Percentiles rank a stretch among this genome's conserved stretches.
Evolutionary conservation across 805 yeast species (phyloP).

Genomic region (Pichia pseudocactophila): DNA sequence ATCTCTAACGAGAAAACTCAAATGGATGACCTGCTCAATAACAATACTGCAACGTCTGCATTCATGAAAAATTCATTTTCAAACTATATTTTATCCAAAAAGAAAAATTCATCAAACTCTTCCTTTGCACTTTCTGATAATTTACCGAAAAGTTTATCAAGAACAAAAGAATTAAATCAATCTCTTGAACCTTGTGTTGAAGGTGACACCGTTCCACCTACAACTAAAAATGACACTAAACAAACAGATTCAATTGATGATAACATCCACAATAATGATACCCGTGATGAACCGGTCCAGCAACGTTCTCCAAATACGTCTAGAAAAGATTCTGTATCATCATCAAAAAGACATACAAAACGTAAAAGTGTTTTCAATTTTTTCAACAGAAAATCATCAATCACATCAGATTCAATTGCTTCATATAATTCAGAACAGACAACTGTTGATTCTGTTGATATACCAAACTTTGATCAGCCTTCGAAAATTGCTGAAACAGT

Average conservation of each 20-base stretch:
- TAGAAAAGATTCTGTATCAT: background rate
- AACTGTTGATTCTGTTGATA: background rate
- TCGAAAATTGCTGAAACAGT: no score
- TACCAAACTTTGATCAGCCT: no score
- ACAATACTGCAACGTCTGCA: background rate
- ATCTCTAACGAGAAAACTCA: slow-evolving; percentile 1
- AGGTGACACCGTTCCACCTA: background rate
- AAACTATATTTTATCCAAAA: slow-evolving; percentile 1
- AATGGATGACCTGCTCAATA: slow-evolving; percentile 4
- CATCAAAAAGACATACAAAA: background rate
- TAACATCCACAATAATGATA: background rate
- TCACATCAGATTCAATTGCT: background rate
- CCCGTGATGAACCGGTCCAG: background rate
- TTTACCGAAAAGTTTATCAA: background rate
- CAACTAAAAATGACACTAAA: background rate
- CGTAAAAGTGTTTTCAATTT: background rate
- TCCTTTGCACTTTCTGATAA: background rate
- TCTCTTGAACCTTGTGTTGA: slow-evolving; percentile 6
- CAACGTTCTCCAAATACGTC: background rate
- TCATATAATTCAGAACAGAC: background rate
- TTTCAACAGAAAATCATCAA: background rate
- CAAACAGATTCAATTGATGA: background rate
- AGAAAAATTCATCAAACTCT: slow-evolving; percentile 2
- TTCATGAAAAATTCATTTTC: background rate
- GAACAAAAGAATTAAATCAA: background rate